phyloP scores from a whole-genome alignment of 2,329 filamentous ascomycete genomes.

The Fusarium ambrosium region DNA sequence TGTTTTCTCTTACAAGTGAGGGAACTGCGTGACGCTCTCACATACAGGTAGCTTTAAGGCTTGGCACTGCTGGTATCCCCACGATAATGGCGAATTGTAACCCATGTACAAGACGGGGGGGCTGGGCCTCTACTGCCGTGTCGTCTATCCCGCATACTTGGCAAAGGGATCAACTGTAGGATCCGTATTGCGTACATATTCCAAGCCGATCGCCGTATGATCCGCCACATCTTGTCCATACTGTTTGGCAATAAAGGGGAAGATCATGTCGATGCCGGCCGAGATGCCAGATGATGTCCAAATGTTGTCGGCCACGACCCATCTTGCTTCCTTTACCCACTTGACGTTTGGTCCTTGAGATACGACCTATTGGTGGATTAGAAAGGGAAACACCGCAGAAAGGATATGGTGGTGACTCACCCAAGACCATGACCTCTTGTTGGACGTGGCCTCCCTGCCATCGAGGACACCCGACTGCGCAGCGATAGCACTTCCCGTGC shows the following conservation, averaged over 20 bases:
- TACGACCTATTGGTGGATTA: conserved; percentile 48
- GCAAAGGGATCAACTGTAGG: conserved; percentile 68
- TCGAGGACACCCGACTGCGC: conserved; percentile 70
- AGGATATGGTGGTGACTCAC: not conserved
- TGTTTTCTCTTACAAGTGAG: not conserved
- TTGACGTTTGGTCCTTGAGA: conserved; percentile 59
- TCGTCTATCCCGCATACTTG: not conserved
- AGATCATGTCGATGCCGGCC: conserved; percentile 56
- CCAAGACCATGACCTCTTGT: conserved; percentile 66
- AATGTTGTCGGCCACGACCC: conserved; percentile 71
- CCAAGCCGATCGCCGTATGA: conserved; percentile 63
- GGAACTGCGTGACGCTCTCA: not conserved
- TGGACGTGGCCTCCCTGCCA: conserved; percentile 70
- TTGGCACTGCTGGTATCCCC: not conserved
- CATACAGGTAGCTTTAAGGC: not conserved
- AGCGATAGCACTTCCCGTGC: conserved; percentile 69
- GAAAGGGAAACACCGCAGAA: not conserved
- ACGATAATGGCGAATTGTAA: not conserved
- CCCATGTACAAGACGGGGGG: not conserved
- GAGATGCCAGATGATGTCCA: conserved; percentile 73
- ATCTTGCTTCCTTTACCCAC: conserved; percentile 70
- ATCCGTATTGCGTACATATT: conserved; percentile 70
- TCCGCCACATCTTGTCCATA: conserved; percentile 67
- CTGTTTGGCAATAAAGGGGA: conserved; percentile 48
- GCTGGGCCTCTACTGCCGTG: not conserved